These are phyloP conservation scores for Tanacetum coccineum DNA, from an alignment of 129 eudicot genomes.

Conservation along the genomic window DNA sequence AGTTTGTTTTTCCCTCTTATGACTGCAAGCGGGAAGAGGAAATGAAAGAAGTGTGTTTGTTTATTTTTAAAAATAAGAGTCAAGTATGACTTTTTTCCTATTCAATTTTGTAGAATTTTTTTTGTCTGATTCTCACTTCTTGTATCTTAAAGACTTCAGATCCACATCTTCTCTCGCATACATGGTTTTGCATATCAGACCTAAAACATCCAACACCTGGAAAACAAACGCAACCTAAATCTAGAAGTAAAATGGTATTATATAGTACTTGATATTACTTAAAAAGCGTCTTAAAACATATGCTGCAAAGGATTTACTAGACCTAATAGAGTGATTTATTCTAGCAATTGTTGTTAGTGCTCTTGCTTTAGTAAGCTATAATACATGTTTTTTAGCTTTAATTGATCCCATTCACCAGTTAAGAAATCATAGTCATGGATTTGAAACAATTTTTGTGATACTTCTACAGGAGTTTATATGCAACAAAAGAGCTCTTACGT, in stretches of 20 bases:
- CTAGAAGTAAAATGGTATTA: background rate
- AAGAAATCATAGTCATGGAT: background rate
- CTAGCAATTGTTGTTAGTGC: background rate
- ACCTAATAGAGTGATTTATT: background rate
- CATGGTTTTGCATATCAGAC: no score
- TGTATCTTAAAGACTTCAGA: no score
- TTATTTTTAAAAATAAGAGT: no score
- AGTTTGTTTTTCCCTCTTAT: no score
- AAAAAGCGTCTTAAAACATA: background rate
- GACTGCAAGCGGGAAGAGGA: no score
- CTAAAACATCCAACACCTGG: no score
- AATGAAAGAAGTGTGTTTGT: no score
- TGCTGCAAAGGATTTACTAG: slow-evolving; percentile 3
- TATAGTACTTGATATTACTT: background rate
- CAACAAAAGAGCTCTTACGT: slow-evolving; percentile 48
- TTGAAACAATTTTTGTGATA: background rate
- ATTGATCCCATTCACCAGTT: slow-evolving; percentile 6
- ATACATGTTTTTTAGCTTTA: background rate
- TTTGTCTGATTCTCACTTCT: no score
- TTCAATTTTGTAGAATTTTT: no score
- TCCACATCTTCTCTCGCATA: no score
- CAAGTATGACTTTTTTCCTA: no score
- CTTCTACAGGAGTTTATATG: slow-evolving; percentile 9
- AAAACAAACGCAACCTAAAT: no score
- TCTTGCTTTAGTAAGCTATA: slow-evolving; percentile 12